Conservation (phyloP, 108 stramenopile species). For the Cyclostephanos tholiformis region DNA sequence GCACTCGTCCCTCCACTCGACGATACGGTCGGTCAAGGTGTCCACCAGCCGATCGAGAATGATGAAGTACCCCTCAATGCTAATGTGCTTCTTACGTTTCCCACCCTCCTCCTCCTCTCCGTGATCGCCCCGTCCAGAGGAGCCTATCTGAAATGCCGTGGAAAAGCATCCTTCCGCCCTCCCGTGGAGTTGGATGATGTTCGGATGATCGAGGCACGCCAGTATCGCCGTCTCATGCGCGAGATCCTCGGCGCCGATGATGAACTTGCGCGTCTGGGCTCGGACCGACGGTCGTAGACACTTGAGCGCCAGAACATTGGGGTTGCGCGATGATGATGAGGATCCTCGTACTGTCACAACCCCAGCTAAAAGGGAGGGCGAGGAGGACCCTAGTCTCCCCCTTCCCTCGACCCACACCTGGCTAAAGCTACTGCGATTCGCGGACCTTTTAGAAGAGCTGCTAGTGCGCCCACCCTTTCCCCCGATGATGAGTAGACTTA, state of each 20-base stretch:
- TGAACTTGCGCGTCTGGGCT: constrained; percentile 33
- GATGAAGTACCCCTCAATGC: constrained; percentile 58
- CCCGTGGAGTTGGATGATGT: constrained; percentile 41
- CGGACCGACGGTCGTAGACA: constrained; percentile 40
- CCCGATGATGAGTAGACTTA: neutral
- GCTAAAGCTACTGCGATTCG: neutral
- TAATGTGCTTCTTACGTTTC: constrained; percentile 5
- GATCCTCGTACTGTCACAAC: neutral
- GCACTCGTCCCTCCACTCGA: constrained; percentile 53
- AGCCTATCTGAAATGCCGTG: constrained; percentile 32
- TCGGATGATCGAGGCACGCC: constrained; percentile 41
- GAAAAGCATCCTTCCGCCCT: constrained; percentile 37
- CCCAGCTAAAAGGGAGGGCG: neutral
- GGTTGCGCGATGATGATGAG: constrained; percentile 11
- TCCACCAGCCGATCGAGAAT: constrained; percentile 54
- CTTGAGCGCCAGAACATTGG: constrained; percentile 37
- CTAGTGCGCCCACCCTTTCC: neutral
- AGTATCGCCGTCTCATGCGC: constrained; percentile 45
- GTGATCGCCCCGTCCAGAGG: neutral
- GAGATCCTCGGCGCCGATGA: constrained; percentile 47
- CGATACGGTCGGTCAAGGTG: constrained; percentile 48
- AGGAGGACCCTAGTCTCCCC: neutral
- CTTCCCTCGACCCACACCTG: neutral
- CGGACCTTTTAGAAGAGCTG: neutral
- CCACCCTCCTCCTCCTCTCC: neutral